Percentiles rank a stretch among this genome's conserved stretches.
Conservation (phyloP, 768 basidiomycete species). For the Mycena latifolia region DNA sequence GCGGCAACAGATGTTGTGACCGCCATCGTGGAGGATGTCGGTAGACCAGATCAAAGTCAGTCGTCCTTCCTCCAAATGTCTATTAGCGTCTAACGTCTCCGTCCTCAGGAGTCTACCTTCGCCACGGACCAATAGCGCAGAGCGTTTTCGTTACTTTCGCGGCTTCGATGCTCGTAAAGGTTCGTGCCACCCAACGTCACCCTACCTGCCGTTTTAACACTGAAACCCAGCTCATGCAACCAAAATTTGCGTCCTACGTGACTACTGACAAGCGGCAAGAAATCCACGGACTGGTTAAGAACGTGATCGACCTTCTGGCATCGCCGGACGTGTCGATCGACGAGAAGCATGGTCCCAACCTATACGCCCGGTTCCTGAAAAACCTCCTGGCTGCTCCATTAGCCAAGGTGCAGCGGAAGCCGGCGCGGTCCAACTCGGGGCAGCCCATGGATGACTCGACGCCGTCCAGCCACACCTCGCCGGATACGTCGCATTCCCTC, state of each 20-base stretch:
- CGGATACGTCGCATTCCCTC: constrained; percentile 56
- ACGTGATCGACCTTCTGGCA: constrained; percentile 74
- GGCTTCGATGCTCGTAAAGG: constrained; percentile 86
- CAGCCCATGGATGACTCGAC: constrained; percentile 41
- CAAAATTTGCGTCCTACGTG: constrained; percentile 75
- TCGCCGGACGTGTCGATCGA: constrained; percentile 82
- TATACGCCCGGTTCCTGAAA: constrained; percentile 84
- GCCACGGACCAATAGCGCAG: constrained; percentile 85
- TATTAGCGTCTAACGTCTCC: constrained; percentile 21
- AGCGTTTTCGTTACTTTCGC: constrained; percentile 87
- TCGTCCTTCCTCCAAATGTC: constrained; percentile 21
- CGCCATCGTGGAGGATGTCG: constrained; percentile 70
- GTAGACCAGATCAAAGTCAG: constrained; percentile 67
- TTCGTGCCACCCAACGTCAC: constrained; percentile 40
- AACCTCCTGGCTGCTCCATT: constrained; percentile 75
- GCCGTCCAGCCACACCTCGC: constrained; percentile 51
- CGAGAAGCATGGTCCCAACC: constrained; percentile 83
- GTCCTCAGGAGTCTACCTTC: constrained; percentile 63
- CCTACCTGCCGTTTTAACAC: constrained; percentile 3
- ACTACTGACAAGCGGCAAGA: constrained; percentile 68
- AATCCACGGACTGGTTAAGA: constrained; percentile 73
- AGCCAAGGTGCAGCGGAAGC: constrained; percentile 44
- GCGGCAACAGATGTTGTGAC: constrained; percentile 77
- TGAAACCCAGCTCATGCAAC: constrained; percentile 76
- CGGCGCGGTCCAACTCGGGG: constrained; percentile 36